These are phyloP conservation scores for Acorus gramineus DNA, from an alignment of 106 monocot genomes.

Conservation along the genomic window DNA sequence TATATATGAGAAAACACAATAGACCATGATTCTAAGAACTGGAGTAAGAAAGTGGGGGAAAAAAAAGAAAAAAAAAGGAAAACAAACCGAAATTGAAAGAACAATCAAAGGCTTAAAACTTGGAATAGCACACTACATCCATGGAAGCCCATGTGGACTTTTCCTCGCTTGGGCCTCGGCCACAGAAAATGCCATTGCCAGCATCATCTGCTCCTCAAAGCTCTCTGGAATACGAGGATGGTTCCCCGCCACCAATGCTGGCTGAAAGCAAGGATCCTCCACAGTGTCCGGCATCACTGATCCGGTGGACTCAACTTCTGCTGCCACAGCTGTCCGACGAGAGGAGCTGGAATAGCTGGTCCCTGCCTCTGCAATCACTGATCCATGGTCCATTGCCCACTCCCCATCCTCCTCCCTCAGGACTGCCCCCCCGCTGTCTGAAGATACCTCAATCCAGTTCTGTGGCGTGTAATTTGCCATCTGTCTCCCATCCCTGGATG, in stretches of 20 bases:
- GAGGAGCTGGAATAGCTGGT: constrained; percentile 35
- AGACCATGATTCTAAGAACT: not conserved
- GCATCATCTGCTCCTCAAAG: constrained; percentile 65
- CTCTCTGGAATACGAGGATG: constrained; percentile 21
- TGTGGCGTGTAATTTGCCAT: not conserved
- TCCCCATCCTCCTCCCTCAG: constrained; percentile 11
- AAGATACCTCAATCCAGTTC: constrained; percentile 12
- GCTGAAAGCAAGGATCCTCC: too few relatives aligned
- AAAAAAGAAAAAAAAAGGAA: not conserved
- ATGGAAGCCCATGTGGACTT: constrained; percentile 14
- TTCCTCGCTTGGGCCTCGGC: constrained; percentile 36
- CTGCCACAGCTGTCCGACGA: constrained; percentile 8
- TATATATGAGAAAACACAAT: not conserved
- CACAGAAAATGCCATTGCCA: constrained; percentile 42
- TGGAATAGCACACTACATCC: constrained; percentile 14
- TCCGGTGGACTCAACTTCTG: not conserved
- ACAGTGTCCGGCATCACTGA: constrained; percentile 1
- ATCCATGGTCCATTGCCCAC: constrained; percentile 18
- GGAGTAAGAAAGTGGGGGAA: not conserved
- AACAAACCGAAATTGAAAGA: not conserved
- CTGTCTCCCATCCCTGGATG: not conserved
- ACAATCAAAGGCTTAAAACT: not conserved
- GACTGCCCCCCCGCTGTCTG: constrained; percentile 1
- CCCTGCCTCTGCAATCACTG: constrained; percentile 31
- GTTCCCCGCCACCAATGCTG: constrained; percentile 3